Percentiles rank a stretch among this genome's conserved stretches.
These are phyloP conservation scores for Arxiozyma slooffiae DNA, from an alignment of 1,139 yeast species.

Conservation along the genomic window DNA sequence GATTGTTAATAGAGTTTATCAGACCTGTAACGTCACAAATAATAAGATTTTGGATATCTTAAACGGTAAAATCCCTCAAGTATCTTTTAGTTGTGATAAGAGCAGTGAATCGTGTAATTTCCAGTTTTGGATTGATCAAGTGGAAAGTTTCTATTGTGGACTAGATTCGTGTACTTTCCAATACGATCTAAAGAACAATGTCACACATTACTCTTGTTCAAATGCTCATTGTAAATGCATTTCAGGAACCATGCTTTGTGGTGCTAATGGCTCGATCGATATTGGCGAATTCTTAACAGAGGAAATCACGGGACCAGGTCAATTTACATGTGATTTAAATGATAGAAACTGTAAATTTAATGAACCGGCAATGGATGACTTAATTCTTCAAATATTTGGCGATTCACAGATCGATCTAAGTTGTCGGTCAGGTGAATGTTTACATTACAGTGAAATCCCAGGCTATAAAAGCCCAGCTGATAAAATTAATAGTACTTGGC, in stretches of 20 bases:
- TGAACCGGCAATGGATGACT: constrained; percentile 93
- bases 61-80: constrained; percentile 79
- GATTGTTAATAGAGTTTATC: constrained; percentile 69
- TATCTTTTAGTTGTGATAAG: constrained; percentile 77
- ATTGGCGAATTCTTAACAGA: constrained; percentile 86
- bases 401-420: constrained; percentile 75
- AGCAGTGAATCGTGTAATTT: constrained; percentile 64
- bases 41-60: constrained; percentile 71
- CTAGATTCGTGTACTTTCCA: constrained; percentile 60
- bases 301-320: constrained; percentile 89
- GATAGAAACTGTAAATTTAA: constrained; percentile 67
- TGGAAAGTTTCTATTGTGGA: constrained; percentile 85
- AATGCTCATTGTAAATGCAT: constrained; percentile 73
- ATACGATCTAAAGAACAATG: constrained; percentile 51
- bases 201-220: constrained; percentile 71
- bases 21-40: constrained; percentile 92
- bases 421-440: too few species aligned
- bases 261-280: constrained; percentile 87
- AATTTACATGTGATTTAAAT: constrained; percentile 80
- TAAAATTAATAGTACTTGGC: constrained; percentile 40
- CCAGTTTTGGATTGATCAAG: constrained; percentile 91
- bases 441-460: constrained; percentile 86
- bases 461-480: constrained; percentile 67
- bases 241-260: constrained; percentile 89
- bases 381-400: constrained; percentile 83